Evolutionary conservation across 1,284 basidiomycete species (phyloP).

Genomic region (Trametes versicolor): DNA sequence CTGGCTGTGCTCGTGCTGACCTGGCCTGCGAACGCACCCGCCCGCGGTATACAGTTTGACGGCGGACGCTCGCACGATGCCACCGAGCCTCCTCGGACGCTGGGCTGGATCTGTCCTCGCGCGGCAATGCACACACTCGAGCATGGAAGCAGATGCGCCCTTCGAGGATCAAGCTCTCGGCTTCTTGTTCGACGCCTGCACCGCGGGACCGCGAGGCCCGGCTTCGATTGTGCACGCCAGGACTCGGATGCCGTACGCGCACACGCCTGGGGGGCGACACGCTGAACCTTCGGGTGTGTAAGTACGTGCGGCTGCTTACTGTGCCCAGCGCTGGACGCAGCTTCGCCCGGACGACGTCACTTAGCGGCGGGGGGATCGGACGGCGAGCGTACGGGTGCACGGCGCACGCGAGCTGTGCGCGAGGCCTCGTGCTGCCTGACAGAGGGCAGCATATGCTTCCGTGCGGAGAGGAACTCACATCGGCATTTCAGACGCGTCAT

Average conservation of each 20-base stretch:
- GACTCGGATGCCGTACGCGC: slow-evolving; percentile 4
- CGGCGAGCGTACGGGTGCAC: neutral
- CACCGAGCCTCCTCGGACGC: neutral
- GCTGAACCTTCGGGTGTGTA: neutral
- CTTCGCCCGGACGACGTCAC: slow-evolving; percentile 1
- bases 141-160: neutral
- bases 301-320: neutral
- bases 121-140: neutral
- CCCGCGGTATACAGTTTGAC: neutral
- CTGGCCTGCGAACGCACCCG: slow-evolving; percentile 1
- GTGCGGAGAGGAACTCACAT: neutral
- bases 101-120: neutral
- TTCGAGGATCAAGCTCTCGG: neutral
- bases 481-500: no score
- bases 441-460: neutral
- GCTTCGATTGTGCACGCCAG: neutral
- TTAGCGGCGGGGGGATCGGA: neutral
- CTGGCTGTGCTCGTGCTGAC: slow-evolving; percentile 12
- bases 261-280: neutral
- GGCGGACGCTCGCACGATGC: neutral
- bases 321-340: neutral
- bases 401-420: neutral
- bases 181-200: neutral
- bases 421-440: neutral
- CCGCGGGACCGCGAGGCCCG: neutral